Evolutionary conservation across 2,329 filamentous ascomycete genomes (phyloP).

Genomic region (Hysterium pulicare): DNA sequence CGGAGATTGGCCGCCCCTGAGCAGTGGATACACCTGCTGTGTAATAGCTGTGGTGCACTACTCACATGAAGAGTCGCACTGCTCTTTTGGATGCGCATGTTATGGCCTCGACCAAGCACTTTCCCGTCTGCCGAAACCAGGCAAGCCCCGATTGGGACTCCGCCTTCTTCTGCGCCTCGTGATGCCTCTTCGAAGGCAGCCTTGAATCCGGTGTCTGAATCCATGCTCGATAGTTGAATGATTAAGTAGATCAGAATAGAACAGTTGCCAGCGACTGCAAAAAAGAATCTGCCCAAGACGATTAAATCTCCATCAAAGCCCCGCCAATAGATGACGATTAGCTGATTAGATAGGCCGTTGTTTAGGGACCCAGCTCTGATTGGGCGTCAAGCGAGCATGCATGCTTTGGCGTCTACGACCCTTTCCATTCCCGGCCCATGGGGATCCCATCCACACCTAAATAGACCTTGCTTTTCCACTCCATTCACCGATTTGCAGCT

Average conservation of each 20-base stretch:
- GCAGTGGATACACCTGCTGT: neutral
- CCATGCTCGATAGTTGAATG: constrained; percentile 23
- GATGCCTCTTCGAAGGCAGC: constrained; percentile 57
- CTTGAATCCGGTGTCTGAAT: constrained; percentile 48
- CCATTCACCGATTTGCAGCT: neutral
- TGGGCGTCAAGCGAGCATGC: constrained; percentile 1
- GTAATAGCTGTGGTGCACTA: constrained; percentile 10
- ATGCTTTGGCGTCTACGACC: constrained; percentile 1
- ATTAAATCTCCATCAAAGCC: too few species aligned
- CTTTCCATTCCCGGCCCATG: neutral
- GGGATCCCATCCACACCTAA: neutral
- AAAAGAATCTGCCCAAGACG: too few species aligned
- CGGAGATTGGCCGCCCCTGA: neutral
- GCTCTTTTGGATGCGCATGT: constrained; percentile 70
- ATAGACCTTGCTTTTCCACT: neutral
- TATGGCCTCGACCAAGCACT: constrained; percentile 69
- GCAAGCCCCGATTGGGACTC: constrained; percentile 57
- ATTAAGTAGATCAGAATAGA: too few species aligned
- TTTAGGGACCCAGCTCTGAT: constrained; percentile 2
- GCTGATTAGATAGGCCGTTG: neutral
- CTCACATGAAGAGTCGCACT: constrained; percentile 69
- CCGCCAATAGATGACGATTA: constrained; percentile 7
- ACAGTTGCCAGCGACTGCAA: too few species aligned
- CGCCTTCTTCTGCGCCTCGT: constrained; percentile 54
- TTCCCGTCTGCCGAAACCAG: constrained; percentile 67